Conservation (phyloP, 2,329 filamentous ascomycete species). For the Hymenoscyphus fraxineus region DNA sequence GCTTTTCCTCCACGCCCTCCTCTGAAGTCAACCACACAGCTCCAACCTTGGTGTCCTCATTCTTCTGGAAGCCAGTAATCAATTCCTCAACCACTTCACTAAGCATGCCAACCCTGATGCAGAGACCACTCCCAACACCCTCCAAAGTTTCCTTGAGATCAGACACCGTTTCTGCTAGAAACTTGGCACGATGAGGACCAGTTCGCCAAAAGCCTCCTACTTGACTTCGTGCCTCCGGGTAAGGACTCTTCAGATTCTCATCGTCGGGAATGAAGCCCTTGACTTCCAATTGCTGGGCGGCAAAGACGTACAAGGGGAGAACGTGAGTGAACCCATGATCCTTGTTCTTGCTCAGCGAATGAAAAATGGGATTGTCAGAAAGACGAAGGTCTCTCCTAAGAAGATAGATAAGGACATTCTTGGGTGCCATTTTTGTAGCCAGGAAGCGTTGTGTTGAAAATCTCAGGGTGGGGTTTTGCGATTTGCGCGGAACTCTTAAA, state of each 20-base stretch:
- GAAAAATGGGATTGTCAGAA: constrained; percentile 70
- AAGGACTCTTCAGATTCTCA: constrained; percentile 51
- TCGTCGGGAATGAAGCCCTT: constrained; percentile 64
- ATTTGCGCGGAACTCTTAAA: background rate
- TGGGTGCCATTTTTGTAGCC: constrained; percentile 33
- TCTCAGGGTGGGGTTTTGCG: background rate
- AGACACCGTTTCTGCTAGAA: constrained; percentile 70
- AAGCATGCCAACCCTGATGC: constrained; percentile 59
- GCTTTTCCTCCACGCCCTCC: constrained; percentile 64
- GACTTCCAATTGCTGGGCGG: constrained; percentile 68
- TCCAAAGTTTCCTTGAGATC: constrained; percentile 63
- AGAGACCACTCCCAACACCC: constrained; percentile 55
- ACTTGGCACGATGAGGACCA: constrained; percentile 67
- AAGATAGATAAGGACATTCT: constrained; percentile 64
- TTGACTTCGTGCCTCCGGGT: constrained; percentile 63
- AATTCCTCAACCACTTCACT: constrained; percentile 58
- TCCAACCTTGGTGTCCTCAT: constrained; percentile 44
- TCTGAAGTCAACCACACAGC: constrained; percentile 73
- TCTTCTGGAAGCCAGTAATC: constrained; percentile 44
- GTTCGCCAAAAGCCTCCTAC: constrained; percentile 69
- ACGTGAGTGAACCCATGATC: constrained; percentile 62
- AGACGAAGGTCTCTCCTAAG: constrained; percentile 70
- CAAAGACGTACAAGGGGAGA: constrained; percentile 67
- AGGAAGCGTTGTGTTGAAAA: background rate
- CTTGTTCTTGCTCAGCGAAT: constrained; percentile 48